These are phyloP conservation scores for Adansonia grandidieri DNA, from an alignment of 441 rosid species.

Conservation along the genomic window DNA sequence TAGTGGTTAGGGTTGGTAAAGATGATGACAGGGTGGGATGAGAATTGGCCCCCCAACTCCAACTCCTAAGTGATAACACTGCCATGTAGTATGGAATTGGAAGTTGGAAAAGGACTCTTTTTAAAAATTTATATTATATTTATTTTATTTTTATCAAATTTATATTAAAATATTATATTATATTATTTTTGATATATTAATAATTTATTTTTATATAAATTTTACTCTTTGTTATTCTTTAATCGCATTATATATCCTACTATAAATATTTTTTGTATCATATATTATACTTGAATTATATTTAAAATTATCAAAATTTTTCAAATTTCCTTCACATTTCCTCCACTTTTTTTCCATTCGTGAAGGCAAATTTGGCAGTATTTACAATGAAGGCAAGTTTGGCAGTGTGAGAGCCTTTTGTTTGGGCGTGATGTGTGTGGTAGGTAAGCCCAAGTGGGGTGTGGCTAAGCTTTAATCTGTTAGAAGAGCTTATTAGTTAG, in stretches of 20 bases:
- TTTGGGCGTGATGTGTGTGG: neutral
- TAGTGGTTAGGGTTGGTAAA: constrained; percentile 29
- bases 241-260: no score
- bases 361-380: constrained; percentile 1
- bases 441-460: constrained; percentile 18
- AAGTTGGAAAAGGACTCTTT: neutral
- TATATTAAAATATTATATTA: neutral
- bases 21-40: constrained; percentile 26
- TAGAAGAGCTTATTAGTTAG: constrained; percentile 23
- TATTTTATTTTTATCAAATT: neutral
- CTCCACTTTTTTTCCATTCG: neutral
- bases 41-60: constrained; percentile 19
- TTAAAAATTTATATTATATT: no score
- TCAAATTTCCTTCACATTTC: no score
- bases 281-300: neutral
- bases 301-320: no score
- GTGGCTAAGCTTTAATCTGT: constrained; percentile 14
- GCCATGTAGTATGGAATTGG: neutral
- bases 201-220: no score
- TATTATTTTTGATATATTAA: no score
- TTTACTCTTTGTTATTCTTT: no score
- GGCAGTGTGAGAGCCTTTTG: neutral
- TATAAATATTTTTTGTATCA: neutral
- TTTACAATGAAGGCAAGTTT: neutral
- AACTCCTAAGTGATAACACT: neutral